Conservation (phyloP, 2,329 filamentous ascomycete species). For the Phyllosticta citriasiana region DNA sequence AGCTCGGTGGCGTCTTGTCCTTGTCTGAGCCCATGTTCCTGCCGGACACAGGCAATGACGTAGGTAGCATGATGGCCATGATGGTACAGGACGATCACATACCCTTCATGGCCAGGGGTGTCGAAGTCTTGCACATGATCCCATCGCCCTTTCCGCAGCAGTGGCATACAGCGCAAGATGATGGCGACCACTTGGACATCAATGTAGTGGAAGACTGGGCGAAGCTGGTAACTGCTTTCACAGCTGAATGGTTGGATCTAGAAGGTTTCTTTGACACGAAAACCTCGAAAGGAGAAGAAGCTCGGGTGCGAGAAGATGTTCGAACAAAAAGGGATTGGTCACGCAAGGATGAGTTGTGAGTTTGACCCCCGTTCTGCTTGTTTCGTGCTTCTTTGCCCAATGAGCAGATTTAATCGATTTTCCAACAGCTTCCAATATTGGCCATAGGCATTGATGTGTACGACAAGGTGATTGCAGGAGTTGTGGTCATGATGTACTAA, state of each 20-base stretch:
- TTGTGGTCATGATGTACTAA: background rate
- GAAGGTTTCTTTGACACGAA: constrained; percentile 41
- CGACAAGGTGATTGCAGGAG: background rate
- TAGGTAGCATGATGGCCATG: constrained; percentile 40
- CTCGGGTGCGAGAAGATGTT: background rate
- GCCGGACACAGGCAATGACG: constrained; percentile 47
- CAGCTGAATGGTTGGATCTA: constrained; percentile 86
- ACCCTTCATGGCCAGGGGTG: constrained; percentile 78
- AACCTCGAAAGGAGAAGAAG: constrained; percentile 1
- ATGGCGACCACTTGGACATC: constrained; percentile 74
- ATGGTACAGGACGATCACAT: constrained; percentile 77
- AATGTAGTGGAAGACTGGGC: constrained; percentile 80
- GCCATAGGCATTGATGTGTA: background rate
- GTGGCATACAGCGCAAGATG: constrained; percentile 80
- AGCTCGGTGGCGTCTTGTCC: constrained; percentile 19
- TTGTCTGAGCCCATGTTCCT: constrained; percentile 47
- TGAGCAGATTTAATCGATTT: background rate
- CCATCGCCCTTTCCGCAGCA: constrained; percentile 70
- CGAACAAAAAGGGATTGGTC: background rate
- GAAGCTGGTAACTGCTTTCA: constrained; percentile 71
- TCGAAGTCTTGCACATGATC: constrained; percentile 83
- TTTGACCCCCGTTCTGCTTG: background rate
- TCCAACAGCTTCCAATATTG: background rate
- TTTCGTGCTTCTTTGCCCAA: background rate
- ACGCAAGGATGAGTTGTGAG: constrained; percentile 22